phyloP scores from a whole-genome alignment of 306 rosid genomes.

The Sophora flavescens region DNA sequence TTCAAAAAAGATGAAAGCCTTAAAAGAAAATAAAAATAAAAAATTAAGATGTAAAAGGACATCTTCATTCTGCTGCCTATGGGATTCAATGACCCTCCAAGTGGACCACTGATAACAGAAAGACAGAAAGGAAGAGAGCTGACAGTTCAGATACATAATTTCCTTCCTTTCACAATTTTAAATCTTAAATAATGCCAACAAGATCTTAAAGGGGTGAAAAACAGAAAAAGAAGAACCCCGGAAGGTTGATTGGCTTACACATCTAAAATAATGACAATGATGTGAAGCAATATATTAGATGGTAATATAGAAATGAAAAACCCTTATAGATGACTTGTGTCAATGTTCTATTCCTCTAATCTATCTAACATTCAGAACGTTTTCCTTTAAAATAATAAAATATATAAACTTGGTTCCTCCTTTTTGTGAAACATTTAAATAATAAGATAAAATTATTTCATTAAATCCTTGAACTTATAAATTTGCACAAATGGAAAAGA shows the following conservation, averaged over 20 bases:
- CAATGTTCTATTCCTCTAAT: slow-evolving; percentile 22
- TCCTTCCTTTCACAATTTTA: background rate
- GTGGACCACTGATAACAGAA: slow-evolving; percentile 20
- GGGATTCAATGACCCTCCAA: slow-evolving; percentile 17
- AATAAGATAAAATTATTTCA: slow-evolving; percentile 1
- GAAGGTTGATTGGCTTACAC: slow-evolving; percentile 15
- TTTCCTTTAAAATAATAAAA: background rate
- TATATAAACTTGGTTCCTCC: background rate
- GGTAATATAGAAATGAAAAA: background rate
- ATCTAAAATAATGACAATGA: slow-evolving; percentile 1
- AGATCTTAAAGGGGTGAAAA: background rate
- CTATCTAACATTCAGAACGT: slow-evolving; percentile 7
- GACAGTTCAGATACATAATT: background rate
- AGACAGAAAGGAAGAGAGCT: slow-evolving; percentile 3
- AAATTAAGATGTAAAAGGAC: background rate
- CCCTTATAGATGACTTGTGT: background rate
- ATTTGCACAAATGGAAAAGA: background rate
- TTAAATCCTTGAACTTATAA: background rate
- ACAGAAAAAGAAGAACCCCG: background rate
- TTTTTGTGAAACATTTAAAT: background rate
- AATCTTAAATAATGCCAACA: slow-evolving; percentile 19
- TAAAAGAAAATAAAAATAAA: background rate
- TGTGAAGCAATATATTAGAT: background rate
- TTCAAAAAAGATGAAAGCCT: slow-evolving; percentile 35
- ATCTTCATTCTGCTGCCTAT: slow-evolving; percentile 6